A percentile compares a stretch with the other conserved stretches of the same genome.
phyloP scores from a whole-genome alignment of 805 yeast species.

The Ogataea corticis region DNA sequence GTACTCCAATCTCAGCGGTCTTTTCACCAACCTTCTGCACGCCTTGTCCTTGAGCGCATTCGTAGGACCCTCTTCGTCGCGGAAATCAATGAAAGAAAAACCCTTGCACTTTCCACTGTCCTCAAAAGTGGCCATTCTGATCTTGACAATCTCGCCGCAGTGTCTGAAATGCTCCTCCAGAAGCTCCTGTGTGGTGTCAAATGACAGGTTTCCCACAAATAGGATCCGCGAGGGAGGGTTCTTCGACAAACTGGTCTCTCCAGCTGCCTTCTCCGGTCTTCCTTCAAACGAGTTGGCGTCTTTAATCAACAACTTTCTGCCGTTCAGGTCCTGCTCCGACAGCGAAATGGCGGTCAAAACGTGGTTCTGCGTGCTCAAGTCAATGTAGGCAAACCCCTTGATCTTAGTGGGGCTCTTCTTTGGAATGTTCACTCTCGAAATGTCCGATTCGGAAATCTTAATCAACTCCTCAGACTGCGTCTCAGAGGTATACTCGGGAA shows the following conservation, averaged over 20 bases:
- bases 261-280: constrained; percentile 63
- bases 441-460: constrained; percentile 53
- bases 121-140: constrained; percentile 98
- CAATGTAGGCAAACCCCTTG: constrained; percentile 90
- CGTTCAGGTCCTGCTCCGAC: constrained; percentile 73
- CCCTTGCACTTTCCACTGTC: constrained; percentile 97
- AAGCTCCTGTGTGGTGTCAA: constrained; percentile 82
- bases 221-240: constrained; percentile 88
- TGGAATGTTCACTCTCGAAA: constrained; percentile 82
- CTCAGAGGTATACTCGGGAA: constrained; percentile 31
- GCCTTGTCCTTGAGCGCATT: constrained; percentile 73
- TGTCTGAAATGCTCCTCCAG: constrained; percentile 82
- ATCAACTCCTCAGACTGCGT: constrained; percentile 29
- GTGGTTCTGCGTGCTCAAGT: constrained; percentile 62
- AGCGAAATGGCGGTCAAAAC: constrained; percentile 62
- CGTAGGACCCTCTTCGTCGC: constrained; percentile 77
- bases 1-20: constrained; percentile 81
- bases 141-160: constrained; percentile 81
- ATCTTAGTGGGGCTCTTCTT: constrained; percentile 61
- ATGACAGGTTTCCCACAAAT: constrained; percentile 91
- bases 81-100: constrained; percentile 88
- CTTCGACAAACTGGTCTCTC: constrained; percentile 46
- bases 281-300: constrained; percentile 82
- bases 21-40: constrained; percentile 64
- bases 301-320: constrained; percentile 84